A percentile compares a stretch with the other conserved stretches of the same genome.
phyloP scores from a whole-genome alignment of 2,329 filamentous ascomycete genomes.

The Aspergillus pseudoglaucus region DNA sequence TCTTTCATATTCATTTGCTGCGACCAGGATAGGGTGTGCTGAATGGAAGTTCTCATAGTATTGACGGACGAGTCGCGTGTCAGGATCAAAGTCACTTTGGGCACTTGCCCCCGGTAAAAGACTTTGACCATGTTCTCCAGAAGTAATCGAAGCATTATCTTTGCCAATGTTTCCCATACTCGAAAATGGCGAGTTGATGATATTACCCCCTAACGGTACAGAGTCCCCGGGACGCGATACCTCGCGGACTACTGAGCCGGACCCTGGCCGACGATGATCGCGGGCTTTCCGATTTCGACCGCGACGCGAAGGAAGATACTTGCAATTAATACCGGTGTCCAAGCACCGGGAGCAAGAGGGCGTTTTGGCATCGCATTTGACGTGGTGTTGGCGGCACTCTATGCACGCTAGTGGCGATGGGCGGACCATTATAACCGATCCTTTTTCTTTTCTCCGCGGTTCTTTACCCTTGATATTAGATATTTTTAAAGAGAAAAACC shows the following conservation, averaged over 20 bases:
- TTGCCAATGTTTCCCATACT: not conserved
- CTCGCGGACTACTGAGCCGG: not conserved
- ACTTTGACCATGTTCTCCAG: not conserved
- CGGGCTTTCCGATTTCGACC: constrained; percentile 42
- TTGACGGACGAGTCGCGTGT: constrained; percentile 33
- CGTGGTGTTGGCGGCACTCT: constrained; percentile 51
- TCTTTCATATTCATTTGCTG: constrained; percentile 33
- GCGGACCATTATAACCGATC: not conserved
- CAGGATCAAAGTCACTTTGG: not conserved
- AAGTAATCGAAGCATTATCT: not conserved
- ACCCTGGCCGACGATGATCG: constrained; percentile 7
- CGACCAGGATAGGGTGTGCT: constrained; percentile 50
- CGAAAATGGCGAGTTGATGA: not conserved
- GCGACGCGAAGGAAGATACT: constrained; percentile 66
- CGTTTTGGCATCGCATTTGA: constrained; percentile 64
- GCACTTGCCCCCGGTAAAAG: not conserved
- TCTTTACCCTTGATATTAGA: not conserved
- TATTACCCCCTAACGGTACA: not conserved
- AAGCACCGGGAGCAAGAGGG: constrained; percentile 61
- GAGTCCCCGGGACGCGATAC: not conserved
- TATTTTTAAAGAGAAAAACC: too few relatives aligned
- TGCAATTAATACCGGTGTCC: constrained; percentile 52
- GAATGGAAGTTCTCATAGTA: constrained; percentile 50
- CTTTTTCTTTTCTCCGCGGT: not conserved
- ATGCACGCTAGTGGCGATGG: constrained; percentile 34